Evolutionary conservation across 768 basidiomycete species (phyloP).

Genomic region (Mycena kentingensis): DNA sequence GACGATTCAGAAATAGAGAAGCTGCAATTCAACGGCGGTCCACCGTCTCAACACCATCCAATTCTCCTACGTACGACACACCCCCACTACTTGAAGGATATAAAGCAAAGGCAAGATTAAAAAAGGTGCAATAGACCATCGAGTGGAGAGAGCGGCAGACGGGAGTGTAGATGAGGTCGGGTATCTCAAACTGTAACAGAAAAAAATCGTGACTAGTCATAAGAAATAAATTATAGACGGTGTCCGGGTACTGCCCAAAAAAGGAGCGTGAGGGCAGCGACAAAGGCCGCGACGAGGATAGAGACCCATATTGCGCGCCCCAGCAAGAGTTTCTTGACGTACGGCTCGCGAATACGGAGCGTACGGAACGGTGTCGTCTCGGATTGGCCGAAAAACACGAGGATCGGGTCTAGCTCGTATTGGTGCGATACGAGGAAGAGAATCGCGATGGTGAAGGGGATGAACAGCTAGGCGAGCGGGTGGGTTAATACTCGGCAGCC

Average conservation of each 20-base stretch:
- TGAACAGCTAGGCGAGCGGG: constrained; percentile 68
- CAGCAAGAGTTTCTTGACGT: constrained; percentile 87
- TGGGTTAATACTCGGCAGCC: constrained; percentile 1
- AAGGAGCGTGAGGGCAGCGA: constrained; percentile 80
- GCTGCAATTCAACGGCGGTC: too few species aligned
- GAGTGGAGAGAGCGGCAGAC: not conserved
- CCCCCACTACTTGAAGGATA: constrained; percentile 12
- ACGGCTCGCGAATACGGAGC: constrained; percentile 88
- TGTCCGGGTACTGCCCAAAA: constrained; percentile 98
- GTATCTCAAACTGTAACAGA: constrained; percentile 11
- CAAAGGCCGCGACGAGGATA: constrained; percentile 73
- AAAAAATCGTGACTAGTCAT: constrained; percentile 11
- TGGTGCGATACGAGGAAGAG: constrained; percentile 94
- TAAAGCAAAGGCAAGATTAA: constrained; percentile 26
- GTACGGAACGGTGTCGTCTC: constrained; percentile 98
- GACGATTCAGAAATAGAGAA: too few species aligned
- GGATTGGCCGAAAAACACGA: constrained; percentile 90
- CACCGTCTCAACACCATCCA: not conserved
- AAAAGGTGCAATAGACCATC: constrained; percentile 6
- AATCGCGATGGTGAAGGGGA: constrained; percentile 88
- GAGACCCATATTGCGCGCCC: constrained; percentile 93
- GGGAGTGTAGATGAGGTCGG: constrained; percentile 1
- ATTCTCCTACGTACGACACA: constrained; percentile 8
- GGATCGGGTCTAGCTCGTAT: constrained; percentile 95
- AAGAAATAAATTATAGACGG: constrained; percentile 55